These are phyloP conservation scores for Pachyrhizus erosus DNA, from an alignment of 306 rosid species.

Conservation along the genomic window DNA sequence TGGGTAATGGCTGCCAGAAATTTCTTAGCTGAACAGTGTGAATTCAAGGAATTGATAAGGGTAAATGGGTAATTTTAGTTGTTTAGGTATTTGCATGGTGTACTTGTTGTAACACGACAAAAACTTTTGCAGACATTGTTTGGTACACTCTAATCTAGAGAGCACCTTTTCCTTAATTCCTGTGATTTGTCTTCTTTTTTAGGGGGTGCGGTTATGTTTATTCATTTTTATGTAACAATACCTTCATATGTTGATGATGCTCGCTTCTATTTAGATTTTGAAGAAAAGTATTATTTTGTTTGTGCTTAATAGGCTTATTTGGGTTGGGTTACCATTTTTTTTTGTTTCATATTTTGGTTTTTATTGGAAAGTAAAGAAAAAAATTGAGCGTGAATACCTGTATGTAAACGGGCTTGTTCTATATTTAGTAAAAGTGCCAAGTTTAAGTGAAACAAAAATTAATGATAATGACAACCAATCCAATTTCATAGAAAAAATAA, in stretches of 20 bases:
- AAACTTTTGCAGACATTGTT: constrained; percentile 62
- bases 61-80: constrained; percentile 30
- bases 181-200: constrained; percentile 59
- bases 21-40: constrained; percentile 30
- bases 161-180: constrained; percentile 52
- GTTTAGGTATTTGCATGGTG: constrained; percentile 23
- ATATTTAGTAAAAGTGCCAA: constrained; percentile 26
- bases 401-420: constrained; percentile 23
- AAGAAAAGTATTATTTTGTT: too few relatives aligned
- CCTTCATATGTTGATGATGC: constrained; percentile 48
- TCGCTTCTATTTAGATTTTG: too few relatives aligned
- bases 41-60: constrained; percentile 39
- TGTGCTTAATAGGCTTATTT: too few relatives aligned
- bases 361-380: constrained; percentile 10
- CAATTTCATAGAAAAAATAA: constrained; percentile 2
- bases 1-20: constrained; percentile 3
- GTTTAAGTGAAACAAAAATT: constrained; percentile 23
- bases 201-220: constrained; percentile 49
- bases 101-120: constrained; percentile 56
- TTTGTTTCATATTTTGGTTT: not conserved
- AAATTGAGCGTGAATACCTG: not conserved
- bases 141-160: constrained; percentile 50
- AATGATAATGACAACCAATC: constrained; percentile 12
- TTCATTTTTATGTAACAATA: constrained; percentile 12
- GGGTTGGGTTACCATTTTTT: not conserved